phyloP scores from a whole-genome alignment of 306 rosid species.

The Quercus alba region DNA sequence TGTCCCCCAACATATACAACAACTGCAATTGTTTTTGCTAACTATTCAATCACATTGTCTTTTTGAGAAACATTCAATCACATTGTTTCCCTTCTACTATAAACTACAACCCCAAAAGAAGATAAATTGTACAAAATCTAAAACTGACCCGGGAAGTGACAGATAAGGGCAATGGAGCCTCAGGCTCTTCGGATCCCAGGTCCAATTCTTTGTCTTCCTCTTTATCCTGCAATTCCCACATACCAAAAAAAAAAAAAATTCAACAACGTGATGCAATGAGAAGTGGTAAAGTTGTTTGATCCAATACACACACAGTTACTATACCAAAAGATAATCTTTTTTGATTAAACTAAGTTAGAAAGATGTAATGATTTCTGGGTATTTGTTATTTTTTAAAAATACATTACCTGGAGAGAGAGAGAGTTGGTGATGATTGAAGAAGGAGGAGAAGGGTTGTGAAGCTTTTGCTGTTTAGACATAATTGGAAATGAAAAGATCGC shows the following conservation, averaged over 20 bases:
- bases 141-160: slow-evolving; percentile 70
- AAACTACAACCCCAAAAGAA: too few relatives aligned
- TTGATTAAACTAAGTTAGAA: too few relatives aligned
- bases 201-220: slow-evolving; percentile 37
- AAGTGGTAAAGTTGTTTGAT: slow-evolving; percentile 10
- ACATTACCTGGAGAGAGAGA: neutral
- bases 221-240: slow-evolving; percentile 48
- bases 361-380: too few relatives aligned
- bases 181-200: slow-evolving; percentile 47
- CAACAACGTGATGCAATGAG: neutral
- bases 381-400: neutral
- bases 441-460: slow-evolving; percentile 9
- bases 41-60: too few relatives aligned
- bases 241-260: neutral
- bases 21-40: slow-evolving; percentile 40
- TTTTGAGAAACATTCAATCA: too few relatives aligned
- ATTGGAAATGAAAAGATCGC: neutral
- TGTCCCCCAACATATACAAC: slow-evolving; percentile 87
- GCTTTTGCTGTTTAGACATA: slow-evolving; percentile 48
- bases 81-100: too few relatives aligned
- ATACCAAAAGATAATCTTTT: neutral
- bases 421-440: neutral
- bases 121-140: neutral
- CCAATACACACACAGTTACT: neutral
- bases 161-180: slow-evolving; percentile 68